Evolutionary conservation across 805 yeast genomes (phyloP), one percentile per base, ranked within the genome.

Genomic region (Candida orba): DNA sequence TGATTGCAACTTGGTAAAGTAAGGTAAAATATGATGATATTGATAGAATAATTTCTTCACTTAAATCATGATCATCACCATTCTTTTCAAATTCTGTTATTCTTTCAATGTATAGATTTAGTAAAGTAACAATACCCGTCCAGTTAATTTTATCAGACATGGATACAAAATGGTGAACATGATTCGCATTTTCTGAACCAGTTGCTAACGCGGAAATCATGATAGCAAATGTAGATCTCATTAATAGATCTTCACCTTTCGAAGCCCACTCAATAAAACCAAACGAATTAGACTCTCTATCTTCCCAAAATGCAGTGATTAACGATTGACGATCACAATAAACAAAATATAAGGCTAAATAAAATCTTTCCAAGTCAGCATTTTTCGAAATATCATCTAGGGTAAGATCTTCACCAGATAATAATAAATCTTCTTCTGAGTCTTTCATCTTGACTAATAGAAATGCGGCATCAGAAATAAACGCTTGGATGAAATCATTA

Each of bases 191-290:
- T 20, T 71, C 71, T 2, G 71, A 66, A n/a, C 84, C 81, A 17
- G 73, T 69, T 0, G 93, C 72, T 34, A 91, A 67, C 6, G 93
- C 81, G 3, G 95, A 80, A 45, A 91, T 67, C 72, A 91, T 75
- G 44, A 87, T 71, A 50, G 90, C 79, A 54, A 82, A 88, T 0
- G 95, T 76, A 0, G 98, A 84, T 41, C 87, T 76, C 67, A 89
- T 86, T 39, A 88, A 68, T 9, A 91, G 81, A 14, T 87, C 87
- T 48, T 81, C 88, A 54, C 85, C 80, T 46, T 78, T 79, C 2
- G 93, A 71, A 0, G 95, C 95, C 98, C 98, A 93, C 43, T 76
- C 77, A 34, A 91, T 68, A 51, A 93, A 90, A 0, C 96, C 97
- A 55, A 77, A 72, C 2, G 87, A 68, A 45, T 80, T 79, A 13